Percentiles rank a stretch among this genome's conserved stretches.
Evolutionary conservation across 306 rosid species (phyloP).

Genomic region (Trifolium subterraneum): DNA sequence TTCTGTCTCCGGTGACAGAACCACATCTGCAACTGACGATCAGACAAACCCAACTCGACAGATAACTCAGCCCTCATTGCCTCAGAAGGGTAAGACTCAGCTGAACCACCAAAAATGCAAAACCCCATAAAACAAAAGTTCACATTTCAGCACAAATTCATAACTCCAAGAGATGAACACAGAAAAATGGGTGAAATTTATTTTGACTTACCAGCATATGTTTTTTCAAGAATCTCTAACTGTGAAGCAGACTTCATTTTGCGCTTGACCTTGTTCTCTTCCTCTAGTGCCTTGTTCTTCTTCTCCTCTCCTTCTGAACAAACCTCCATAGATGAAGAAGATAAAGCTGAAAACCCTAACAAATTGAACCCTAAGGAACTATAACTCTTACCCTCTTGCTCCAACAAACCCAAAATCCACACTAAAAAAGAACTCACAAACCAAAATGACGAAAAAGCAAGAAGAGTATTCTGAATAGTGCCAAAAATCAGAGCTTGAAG

Average conservation of each 20-base stretch:
- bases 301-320: constrained; percentile 60
- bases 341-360: constrained; percentile 17
- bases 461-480: background rate
- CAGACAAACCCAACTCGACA: constrained; percentile 61
- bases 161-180: background rate
- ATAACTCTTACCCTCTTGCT: background rate
- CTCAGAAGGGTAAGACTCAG: constrained; percentile 69
- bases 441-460: constrained; percentile 14
- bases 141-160: constrained; percentile 37
- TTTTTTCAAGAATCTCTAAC: constrained; percentile 67
- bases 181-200: background rate
- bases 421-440: constrained; percentile 24
- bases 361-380: constrained; percentile 14
- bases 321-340: constrained; percentile 58
- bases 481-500: background rate
- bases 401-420: background rate
- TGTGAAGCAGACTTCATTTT: constrained; percentile 79
- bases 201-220: constrained; percentile 60
- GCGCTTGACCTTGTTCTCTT: constrained; percentile 68
- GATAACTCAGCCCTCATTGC: constrained; percentile 64
- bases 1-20: constrained; percentile 81
- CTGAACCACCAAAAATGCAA: constrained; percentile 46
- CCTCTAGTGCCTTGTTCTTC: constrained; percentile 49
- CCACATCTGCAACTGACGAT: constrained; percentile 91
- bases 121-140: constrained; percentile 15